Evolutionary conservation across 768 basidiomycete genomes (phyloP), one percentile per base, ranked within the genome.

Genomic region (Lactarius quietus): DNA sequence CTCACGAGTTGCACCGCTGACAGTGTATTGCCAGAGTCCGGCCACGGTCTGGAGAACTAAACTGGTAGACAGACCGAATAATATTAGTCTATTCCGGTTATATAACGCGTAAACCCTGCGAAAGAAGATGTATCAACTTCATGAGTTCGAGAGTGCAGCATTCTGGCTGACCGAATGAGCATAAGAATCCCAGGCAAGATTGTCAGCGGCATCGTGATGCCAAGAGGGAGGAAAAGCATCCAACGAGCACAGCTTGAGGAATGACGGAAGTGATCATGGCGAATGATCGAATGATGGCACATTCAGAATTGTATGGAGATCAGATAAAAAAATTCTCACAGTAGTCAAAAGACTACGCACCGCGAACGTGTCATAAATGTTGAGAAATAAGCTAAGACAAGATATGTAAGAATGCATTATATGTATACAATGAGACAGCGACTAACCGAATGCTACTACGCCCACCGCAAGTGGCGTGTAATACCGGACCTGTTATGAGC

Each of bases 181-280:
- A 69, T 69, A 26, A 69, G 59, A 1, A 69, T 58, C 23, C 68
- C 68, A 28, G 68, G 66, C 39, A 67, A 53, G 23, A 69, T 9
- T 14, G 60, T 63, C 7, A 69, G 48, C 52, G 68, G 68, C 31
- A 69, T 55, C 14, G 66, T 64, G 33, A 69, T n/a, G 26, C 66
- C 68, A 48, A 69, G 55, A 36, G 68, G 68, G 17, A 69, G 66
- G 59, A 69, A 69, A 35, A 26, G 31, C 51, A 69, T 69, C 68
- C 68, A 69, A 41, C 61, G 62, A 5, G 38, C 55, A 53, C 68
- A 69, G 23, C 68, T 69, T 38, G 2, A 52, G 20, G 3, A 6
- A 6, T 29, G 29, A 55, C 2, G 35, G 29, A 29, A 57, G 33
- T n/a, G 38, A 29, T n/a, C 33, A 43, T 39, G 45, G 18, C 20